phyloP scores from a whole-genome alignment of 2,329 filamentous ascomycete genomes.

The Whalleya microplaca region DNA sequence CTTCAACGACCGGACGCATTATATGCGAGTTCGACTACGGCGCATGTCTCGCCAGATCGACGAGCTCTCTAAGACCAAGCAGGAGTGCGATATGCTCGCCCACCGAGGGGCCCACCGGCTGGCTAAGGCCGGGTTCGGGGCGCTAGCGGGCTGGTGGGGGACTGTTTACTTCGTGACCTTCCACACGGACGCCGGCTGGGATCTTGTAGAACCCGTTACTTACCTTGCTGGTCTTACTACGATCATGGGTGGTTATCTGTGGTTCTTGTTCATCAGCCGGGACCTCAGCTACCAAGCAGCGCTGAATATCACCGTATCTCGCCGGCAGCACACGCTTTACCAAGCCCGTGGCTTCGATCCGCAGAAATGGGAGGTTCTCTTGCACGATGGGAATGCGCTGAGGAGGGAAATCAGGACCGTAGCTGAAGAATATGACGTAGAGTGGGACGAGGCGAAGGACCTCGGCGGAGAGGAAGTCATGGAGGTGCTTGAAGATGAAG shows the following conservation, averaged over 20 bases:
- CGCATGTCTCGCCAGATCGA: slow-evolving; percentile 73
- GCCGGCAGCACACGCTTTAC: slow-evolving; percentile 78
- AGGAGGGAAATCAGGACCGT: slow-evolving; percentile 79
- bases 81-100: slow-evolving; percentile 78
- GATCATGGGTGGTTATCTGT: slow-evolving; percentile 87
- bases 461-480: slow-evolving; percentile 69
- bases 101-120: slow-evolving; percentile 77
- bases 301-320: slow-evolving; percentile 82
- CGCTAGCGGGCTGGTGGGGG: slow-evolving; percentile 79
- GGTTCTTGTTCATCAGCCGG: slow-evolving; percentile 91
- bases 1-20: slow-evolving; percentile 90
- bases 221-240: slow-evolving; percentile 86
- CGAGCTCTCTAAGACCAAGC: slow-evolving; percentile 72
- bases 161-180: slow-evolving; percentile 75
- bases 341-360: slow-evolving; percentile 75
- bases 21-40: slow-evolving; percentile 75
- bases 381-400: slow-evolving; percentile 79
- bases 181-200: slow-evolving; percentile 81
- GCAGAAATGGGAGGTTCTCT: slow-evolving; percentile 74
- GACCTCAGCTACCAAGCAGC: slow-evolving; percentile 87
- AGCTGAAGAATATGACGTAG: slow-evolving; percentile 85
- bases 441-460: slow-evolving; percentile 81
- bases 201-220: slow-evolving; percentile 87
- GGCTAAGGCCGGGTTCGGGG: slow-evolving; percentile 77
- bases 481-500: slow-evolving; percentile 59